A percentile compares a stretch with the other conserved stretches of the same genome.
Evolutionary conservation across 441 rosid species (phyloP).

Genomic region (Euphorbia celastroides): DNA sequence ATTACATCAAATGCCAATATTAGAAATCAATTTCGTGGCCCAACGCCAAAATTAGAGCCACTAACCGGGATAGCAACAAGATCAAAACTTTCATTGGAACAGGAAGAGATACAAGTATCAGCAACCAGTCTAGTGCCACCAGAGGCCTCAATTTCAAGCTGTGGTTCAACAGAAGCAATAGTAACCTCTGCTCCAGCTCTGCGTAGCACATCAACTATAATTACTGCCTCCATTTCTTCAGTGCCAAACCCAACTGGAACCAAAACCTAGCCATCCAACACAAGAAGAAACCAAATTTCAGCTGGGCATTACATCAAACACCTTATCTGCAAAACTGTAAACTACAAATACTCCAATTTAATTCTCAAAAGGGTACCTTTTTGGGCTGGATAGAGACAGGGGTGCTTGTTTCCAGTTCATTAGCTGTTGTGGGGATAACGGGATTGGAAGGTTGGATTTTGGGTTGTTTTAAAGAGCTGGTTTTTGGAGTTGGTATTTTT

Average conservation of each 20-base stretch:
- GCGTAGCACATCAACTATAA: conserved; percentile 65
- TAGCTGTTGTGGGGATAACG: conserved; percentile 17
- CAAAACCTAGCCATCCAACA: conserved; percentile 47
- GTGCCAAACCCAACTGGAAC: conserved; percentile 86
- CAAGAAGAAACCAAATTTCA: conserved; percentile 4
- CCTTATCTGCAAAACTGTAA: not conserved
- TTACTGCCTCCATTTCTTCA: conserved; percentile 94
- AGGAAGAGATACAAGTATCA: conserved; percentile 60
- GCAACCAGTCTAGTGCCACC: conserved; percentile 72
- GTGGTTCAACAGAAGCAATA: conserved; percentile 83
- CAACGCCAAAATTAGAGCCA: conserved; percentile 6
- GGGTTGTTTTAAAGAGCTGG: conserved; percentile 23
- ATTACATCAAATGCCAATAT: too few species aligned
- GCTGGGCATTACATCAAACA: not conserved
- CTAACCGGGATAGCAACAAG: conserved; percentile 89
- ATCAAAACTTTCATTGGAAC: conserved; percentile 60
- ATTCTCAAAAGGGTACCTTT: conserved; percentile 37
- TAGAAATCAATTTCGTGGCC: too few species aligned
- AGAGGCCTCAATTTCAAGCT: conserved; percentile 74
- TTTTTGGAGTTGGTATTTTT: conserved; percentile 17
- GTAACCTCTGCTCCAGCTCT: conserved; percentile 90
- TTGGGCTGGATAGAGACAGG: conserved; percentile 33
- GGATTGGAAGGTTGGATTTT: conserved; percentile 20
- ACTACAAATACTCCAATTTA: not conserved
- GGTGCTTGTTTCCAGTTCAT: conserved; percentile 11